Conservation (phyloP, 2,329 filamentous ascomycete genomes). For the Emmonsiellopsis sp. region DNA sequence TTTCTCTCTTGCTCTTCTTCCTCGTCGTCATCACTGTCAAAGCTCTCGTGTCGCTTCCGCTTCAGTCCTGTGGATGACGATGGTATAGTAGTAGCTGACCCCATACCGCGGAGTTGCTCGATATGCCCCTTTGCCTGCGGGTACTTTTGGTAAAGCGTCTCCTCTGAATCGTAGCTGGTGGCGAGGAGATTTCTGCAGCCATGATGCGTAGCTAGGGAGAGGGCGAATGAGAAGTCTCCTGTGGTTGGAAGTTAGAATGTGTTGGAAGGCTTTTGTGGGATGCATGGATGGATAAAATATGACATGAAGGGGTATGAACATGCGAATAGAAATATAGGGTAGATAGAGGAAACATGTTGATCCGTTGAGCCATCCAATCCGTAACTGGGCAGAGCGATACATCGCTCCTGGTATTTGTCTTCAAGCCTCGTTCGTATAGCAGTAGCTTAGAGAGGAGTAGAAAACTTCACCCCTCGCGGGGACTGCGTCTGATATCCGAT, state of each 20-base stretch:
- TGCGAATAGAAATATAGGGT: background rate
- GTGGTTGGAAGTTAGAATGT: conserved; percentile 10
- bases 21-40: conserved; percentile 1
- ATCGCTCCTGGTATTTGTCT: background rate
- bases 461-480: too few species aligned
- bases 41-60: conserved; percentile 14
- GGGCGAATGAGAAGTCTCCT: conserved; percentile 41
- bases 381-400: background rate
- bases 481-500: too few species aligned
- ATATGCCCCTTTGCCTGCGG: conserved; percentile 58
- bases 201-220: conserved; percentile 33
- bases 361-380: background rate
- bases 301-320: background rate
- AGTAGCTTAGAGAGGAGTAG: too few species aligned
- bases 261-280: background rate
- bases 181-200: conserved; percentile 30
- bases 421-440: background rate
- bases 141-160: conserved; percentile 58
- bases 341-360: background rate
- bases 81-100: background rate
- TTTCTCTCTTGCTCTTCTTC: background rate
- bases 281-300: background rate
- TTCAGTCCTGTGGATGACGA: conserved; percentile 4
- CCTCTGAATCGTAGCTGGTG: conserved; percentile 36
- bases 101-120: conserved; percentile 25